phyloP scores from a whole-genome alignment of 2,329 filamentous ascomycete genomes.

The Fusarium pseudoanthophilum region DNA sequence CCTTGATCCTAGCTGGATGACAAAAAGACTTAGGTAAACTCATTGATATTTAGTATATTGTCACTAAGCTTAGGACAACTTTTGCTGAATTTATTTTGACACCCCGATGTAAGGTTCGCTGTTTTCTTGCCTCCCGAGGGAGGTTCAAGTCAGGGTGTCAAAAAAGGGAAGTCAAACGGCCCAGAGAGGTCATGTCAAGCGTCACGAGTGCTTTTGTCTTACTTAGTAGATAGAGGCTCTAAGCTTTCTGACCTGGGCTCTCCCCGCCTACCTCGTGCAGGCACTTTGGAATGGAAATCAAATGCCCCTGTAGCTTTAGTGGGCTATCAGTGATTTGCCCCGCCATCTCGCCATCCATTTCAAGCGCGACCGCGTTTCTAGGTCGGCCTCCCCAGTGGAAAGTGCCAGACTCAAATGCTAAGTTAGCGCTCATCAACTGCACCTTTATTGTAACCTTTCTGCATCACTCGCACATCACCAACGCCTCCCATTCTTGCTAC shows the following conservation, averaged over 20 bases:
- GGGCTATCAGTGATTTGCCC: slow-evolving; percentile 28
- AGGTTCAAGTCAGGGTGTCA: too few species aligned
- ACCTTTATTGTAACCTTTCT: background rate
- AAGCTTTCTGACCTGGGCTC: background rate
- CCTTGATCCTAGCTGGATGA: too few species aligned
- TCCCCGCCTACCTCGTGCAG: background rate
- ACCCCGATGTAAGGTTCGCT: too few species aligned
- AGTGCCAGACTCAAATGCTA: background rate
- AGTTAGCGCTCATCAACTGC: background rate
- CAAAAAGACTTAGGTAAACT: too few species aligned
- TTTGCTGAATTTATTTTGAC: too few species aligned
- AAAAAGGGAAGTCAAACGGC: too few species aligned
- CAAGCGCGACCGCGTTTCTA: slow-evolving; percentile 31
- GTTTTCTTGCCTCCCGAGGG: too few species aligned
- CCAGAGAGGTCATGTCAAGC: background rate
- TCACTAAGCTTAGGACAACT: too few species aligned
- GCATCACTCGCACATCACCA: background rate
- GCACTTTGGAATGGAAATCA: background rate
- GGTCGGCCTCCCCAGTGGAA: background rate
- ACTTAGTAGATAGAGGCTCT: background rate
- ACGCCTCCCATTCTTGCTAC: background rate
- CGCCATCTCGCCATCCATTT: slow-evolving; percentile 24
- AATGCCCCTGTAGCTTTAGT: slow-evolving; percentile 7
- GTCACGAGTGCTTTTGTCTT: background rate
- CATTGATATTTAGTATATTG: too few species aligned